phyloP scores from a whole-genome alignment of 192 early-diverging fungal genomes.

The Podila clonocystis region DNA sequence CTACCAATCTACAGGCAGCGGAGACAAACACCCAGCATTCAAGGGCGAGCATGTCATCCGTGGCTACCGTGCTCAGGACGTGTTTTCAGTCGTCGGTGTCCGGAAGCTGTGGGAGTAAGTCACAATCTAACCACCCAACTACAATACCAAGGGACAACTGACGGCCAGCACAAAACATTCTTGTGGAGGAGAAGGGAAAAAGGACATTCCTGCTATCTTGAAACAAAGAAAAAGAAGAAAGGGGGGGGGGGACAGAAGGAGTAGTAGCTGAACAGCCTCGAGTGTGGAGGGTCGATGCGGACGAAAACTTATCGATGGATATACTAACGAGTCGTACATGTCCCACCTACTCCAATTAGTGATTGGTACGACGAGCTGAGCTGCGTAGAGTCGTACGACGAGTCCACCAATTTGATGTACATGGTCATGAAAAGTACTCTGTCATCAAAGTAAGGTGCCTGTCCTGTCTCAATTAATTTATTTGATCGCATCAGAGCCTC shows the following conservation, averaged over 20 bases:
- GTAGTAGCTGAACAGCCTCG: not conserved
- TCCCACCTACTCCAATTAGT: slow-evolving; percentile 1
- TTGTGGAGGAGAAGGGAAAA: not conserved
- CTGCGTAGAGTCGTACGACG: slow-evolving; percentile 42
- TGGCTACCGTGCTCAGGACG: slow-evolving; percentile 58
- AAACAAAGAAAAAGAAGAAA: not conserved
- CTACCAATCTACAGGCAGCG: slow-evolving; percentile 37
- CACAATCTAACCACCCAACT: not conserved
- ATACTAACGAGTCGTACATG: too few relatives aligned
- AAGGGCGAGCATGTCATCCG: slow-evolving; percentile 61
- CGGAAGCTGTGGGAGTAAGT: slow-evolving; percentile 65
- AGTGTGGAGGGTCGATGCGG: not conserved
- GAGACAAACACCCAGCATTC: slow-evolving; percentile 59
- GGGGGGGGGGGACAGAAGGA: slow-evolving; percentile 7
- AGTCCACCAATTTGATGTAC: slow-evolving; percentile 36
- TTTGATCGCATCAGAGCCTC: not conserved
- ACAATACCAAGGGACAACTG: not conserved
- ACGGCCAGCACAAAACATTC: not conserved
- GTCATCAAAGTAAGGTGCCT: slow-evolving; percentile 40
- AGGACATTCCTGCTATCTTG: not conserved
- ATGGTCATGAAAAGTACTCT: slow-evolving; percentile 49
- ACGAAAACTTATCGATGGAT: too few relatives aligned
- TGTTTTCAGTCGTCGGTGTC: slow-evolving; percentile 60
- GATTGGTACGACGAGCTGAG: slow-evolving; percentile 52
- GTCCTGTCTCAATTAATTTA: not conserved